A percentile compares a stretch with the other conserved stretches of the same genome.
Evolutionary conservation across 106 monocot species (phyloP).

Genomic region (Narthecium ossifragum): DNA sequence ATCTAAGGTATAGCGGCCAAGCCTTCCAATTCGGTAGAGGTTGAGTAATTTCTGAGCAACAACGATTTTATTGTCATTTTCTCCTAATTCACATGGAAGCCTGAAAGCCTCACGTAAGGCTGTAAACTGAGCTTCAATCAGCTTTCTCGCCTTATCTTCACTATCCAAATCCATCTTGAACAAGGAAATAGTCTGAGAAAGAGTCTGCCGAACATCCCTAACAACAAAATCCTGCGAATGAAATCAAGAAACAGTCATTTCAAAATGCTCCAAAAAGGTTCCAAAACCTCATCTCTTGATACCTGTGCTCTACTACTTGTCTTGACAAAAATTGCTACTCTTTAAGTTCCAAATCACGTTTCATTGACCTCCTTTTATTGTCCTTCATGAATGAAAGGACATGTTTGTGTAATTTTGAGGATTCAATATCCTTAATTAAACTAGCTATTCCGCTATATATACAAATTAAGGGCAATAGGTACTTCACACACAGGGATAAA

Average conservation of each 20-base stretch:
- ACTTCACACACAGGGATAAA: no score
- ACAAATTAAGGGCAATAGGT: no score
- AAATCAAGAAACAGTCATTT: slow-evolving; percentile 7
- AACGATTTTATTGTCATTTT: slow-evolving; percentile 22
- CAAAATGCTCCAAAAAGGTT: no score
- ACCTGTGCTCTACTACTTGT: no score
- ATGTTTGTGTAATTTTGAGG: no score
- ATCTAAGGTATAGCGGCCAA: slow-evolving; percentile 80
- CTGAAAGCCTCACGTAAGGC: slow-evolving; percentile 53
- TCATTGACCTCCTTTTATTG: no score
- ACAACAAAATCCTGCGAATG: slow-evolving; percentile 72
- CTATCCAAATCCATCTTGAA: slow-evolving; percentile 25
- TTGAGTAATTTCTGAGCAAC: slow-evolving; percentile 75
- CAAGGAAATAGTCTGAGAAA: slow-evolving; percentile 43
- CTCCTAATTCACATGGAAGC: slow-evolving; percentile 22
- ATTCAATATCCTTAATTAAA: no score
- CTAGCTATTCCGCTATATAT: no score
- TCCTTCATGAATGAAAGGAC: no score
- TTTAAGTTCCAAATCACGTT: no score
- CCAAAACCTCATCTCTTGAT: no score
- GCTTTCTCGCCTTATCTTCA: slow-evolving; percentile 37
- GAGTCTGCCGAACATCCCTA: slow-evolving; percentile 51
- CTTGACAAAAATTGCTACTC: no score
- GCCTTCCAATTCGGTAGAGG: slow-evolving; percentile 84
- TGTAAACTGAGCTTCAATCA: slow-evolving; percentile 51